Conservation (phyloP, 306 rosid genomes). For the Dalbergia cochinchinensis region DNA sequence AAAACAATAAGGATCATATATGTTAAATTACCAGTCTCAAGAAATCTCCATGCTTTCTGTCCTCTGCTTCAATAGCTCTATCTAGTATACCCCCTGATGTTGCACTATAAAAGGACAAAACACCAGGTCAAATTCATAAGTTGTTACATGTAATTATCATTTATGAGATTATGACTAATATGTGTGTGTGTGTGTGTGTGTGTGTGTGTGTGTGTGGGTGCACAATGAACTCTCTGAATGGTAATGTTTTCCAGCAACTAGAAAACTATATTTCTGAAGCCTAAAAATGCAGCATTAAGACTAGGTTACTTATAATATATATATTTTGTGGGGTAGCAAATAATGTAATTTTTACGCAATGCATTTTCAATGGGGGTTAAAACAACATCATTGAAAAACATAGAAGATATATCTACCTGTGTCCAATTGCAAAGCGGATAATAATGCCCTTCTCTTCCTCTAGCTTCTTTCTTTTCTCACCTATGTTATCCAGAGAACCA, state of each 20-base stretch:
- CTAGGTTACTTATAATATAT: neutral
- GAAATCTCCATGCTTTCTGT: slow-evolving; percentile 91
- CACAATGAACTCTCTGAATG: slow-evolving; percentile 14
- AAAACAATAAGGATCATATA: slow-evolving; percentile 29
- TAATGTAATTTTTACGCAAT: neutral
- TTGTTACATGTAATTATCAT: slow-evolving; percentile 9
- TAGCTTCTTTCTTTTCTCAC: slow-evolving; percentile 89
- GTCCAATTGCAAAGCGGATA: slow-evolving; percentile 93
- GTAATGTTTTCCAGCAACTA: neutral
- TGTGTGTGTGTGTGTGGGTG: too few relatives aligned
- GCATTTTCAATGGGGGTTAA: slow-evolving; percentile 11
- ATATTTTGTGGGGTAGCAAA: too few relatives aligned
- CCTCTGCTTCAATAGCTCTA: slow-evolving; percentile 98
- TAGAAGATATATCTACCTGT: slow-evolving; percentile 65
- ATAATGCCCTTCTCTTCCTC: slow-evolving; percentile 99
- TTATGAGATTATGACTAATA: slow-evolving; percentile 2
- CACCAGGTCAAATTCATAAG: slow-evolving; percentile 26
- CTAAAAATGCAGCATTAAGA: slow-evolving; percentile 12
- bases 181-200: neutral
- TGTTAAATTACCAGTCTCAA: slow-evolving; percentile 82
- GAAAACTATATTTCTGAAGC: slow-evolving; percentile 10
- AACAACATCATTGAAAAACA: slow-evolving; percentile 26
- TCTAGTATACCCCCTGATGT: slow-evolving; percentile 97
- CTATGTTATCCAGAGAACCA: slow-evolving; percentile 59
- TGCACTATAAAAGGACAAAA: slow-evolving; percentile 66